Evolutionary conservation across 2,329 filamentous ascomycete species (phyloP).

Genomic region (Amphichorda felina): DNA sequence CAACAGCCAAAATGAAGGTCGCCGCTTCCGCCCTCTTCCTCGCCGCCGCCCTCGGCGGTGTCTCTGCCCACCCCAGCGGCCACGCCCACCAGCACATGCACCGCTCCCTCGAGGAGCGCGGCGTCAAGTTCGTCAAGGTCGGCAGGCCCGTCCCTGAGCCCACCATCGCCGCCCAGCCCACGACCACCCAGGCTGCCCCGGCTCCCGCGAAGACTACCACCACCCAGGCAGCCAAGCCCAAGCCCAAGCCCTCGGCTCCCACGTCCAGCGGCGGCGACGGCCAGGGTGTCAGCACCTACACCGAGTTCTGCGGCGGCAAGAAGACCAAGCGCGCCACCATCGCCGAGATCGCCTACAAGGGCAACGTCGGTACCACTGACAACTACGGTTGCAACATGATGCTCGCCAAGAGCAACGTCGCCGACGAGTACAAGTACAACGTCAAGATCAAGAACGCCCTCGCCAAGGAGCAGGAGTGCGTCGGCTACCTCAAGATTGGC

Average conservation of each 20-base stretch:
- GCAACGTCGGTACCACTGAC: constrained; percentile 29
- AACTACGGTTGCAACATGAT: constrained; percentile 43
- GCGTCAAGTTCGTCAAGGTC: constrained; percentile 19
- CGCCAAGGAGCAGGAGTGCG: constrained; percentile 22
- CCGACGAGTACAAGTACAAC: constrained; percentile 30
- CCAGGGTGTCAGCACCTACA: constrained; percentile 8
- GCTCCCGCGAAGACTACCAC: constrained; percentile 1
- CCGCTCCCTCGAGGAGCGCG: constrained; percentile 16
- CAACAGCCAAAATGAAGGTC: constrained; percentile 26
- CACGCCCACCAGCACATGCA: constrained; percentile 22
- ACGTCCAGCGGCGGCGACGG: constrained; percentile 7
- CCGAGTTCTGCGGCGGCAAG: constrained; percentile 23
- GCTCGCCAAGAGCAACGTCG: constrained; percentile 22
- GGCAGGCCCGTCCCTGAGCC: constrained; percentile 17
- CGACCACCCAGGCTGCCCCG: constrained; percentile 7
- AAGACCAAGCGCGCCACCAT: constrained; percentile 31
- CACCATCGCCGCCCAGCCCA: constrained; percentile 6
- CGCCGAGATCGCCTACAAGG: constrained; percentile 31
- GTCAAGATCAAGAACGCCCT: constrained; percentile 26
- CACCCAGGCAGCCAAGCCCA: constrained; percentile 4
- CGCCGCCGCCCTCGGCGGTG: constrained; percentile 25
- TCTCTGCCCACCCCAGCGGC: constrained; percentile 26
- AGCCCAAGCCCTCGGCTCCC: constrained; percentile 1
- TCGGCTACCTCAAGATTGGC: constrained; percentile 42
- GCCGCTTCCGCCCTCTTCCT: constrained; percentile 22